Evolutionary conservation across 768 basidiomycete genomes (phyloP), one percentile per base, ranked within the genome.

Genomic region (Chiua virens): DNA sequence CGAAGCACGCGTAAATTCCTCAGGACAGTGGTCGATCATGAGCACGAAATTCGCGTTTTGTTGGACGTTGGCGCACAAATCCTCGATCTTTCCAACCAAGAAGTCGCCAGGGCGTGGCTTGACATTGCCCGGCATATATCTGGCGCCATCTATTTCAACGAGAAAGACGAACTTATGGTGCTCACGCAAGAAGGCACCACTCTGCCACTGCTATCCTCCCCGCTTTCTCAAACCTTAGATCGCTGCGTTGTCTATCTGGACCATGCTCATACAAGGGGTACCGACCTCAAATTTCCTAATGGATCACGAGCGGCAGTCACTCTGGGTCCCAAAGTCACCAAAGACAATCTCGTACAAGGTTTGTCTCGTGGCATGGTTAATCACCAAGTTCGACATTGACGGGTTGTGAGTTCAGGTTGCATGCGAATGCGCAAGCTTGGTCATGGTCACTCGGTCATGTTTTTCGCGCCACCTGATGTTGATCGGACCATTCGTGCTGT

Each of bases 41-140:
- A 42, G 1, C 72, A 72, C 4, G 55, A 65, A n/a, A 65, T 79
- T n/a, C 66, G 65, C 23, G 75, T 80, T 17, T 61, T 81, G 23
- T 61, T 81, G 5, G 79, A 81, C 50, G 77, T 80, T 21, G 79
- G 80, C 3, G 79, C 80, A 1, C 79, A 81, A 53, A 74, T 81
- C 59, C 63, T 81, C 14, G 77, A 80, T 35, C 54, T 77, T 40
- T 63, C 65, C 27, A 81, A 78, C 52, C 38, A 55, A 2, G 65
- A 74, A 20, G 45, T 81, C 5, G 75, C 68, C 8, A 27, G 23
- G 10, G 22, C 21, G 14, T 60, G 52, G 59, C 41, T 61, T 5
- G 23, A 34, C 4, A 60, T 65, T 10, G 45, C 42, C 5, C 49
- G 55, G 6, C 53, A 68, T 22, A 53, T 72, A 2, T 55, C 64